A percentile compares a stretch with the other conserved stretches of the same genome.
phyloP scores from a whole-genome alignment of 1,284 basidiomycete genomes.

The Sanghuangporus sanghuang region DNA sequence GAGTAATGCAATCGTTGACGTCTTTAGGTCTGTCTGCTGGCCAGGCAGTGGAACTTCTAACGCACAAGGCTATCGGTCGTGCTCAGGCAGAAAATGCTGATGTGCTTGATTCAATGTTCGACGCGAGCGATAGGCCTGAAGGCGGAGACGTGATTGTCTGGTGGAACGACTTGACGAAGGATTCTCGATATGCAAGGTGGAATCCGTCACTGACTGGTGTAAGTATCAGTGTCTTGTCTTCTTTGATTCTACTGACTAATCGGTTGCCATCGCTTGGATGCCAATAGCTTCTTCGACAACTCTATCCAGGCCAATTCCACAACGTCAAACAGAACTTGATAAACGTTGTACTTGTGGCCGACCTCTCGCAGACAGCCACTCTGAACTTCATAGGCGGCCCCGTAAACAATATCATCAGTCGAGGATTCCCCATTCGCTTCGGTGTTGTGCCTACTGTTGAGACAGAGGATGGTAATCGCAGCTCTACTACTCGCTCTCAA shows the following conservation, averaged over 20 bases:
- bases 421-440: slow-evolving; percentile 74
- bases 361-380: slow-evolving; percentile 60
- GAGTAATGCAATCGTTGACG: slow-evolving; percentile 56
- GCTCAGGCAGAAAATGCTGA: slow-evolving; percentile 44
- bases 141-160: slow-evolving; percentile 72
- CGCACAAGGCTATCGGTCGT: slow-evolving; percentile 50
- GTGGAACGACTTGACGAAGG: slow-evolving; percentile 90
- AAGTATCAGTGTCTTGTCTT: slow-evolving; percentile 20
- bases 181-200: slow-evolving; percentile 62
- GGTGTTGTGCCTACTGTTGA: slow-evolving; percentile 76
- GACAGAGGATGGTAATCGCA: slow-evolving; percentile 46
- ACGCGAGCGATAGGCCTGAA: slow-evolving; percentile 84
- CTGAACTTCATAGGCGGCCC: slow-evolving; percentile 60
- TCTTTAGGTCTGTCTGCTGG: slow-evolving; percentile 54
- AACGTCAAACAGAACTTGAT: slow-evolving; percentile 69
- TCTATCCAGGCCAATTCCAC: slow-evolving; percentile 76
- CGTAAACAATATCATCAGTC: slow-evolving; percentile 63
- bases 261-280: neutral
- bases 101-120: slow-evolving; percentile 72
- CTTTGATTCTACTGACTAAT: neutral
- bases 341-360: slow-evolving; percentile 77
- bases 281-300: slow-evolving; percentile 59
- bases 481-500: neutral
- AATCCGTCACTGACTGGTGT: slow-evolving; percentile 46
- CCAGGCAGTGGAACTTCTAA: slow-evolving; percentile 70